Evolutionary conservation across 495 filamentous ascomycete species (phyloP), one percentile per base, ranked within the genome.

Genomic region (Letharia lupina): DNA sequence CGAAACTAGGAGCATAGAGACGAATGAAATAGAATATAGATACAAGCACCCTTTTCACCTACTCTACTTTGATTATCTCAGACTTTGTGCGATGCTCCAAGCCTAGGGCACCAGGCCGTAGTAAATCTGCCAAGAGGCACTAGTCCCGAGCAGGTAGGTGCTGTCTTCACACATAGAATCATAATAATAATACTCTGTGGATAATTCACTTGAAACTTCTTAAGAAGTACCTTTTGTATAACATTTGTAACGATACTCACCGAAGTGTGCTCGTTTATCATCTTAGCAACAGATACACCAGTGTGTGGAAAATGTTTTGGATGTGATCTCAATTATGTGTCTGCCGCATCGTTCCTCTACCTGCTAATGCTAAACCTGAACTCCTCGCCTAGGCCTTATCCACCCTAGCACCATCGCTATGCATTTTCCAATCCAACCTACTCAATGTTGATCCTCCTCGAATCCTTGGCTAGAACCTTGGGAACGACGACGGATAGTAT

Each of bases 401-500:
- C 33, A 20, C 33, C 54, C 54, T 16, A 57, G 33, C 54, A 28
- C 59, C 59, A 31, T 61, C 31, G 59, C 59, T 44, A 61, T 61
- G 59, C 39, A 61, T 11, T 2, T 35, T 44, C 5, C 28, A 40
- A 3, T 31, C 57, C n/a, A 13, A n/a, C 10, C 15, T 81, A 89
- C 68, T 85, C 76, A 65, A 89, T 79, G 33, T 77, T 75, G 64
- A 89, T 84, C 74, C 79, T 84, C 74, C 79, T 82, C 31, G 75
- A 65, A 66, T 76, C 71, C 31, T 75, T 77, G 63, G 82, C 82
- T 70, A 82, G 77, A 40, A 85, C 80, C 82, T 96, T 96, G 11
- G 93, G 93, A 23, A 96, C 87, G 9, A 86, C 68, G 39, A 94
- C 77, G 57, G 73, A 85, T 63, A 93, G 76, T 67, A 94, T 83